Conservation (phyloP, 2,329 filamentous ascomycete species). For the Epichloe glyceriae region DNA sequence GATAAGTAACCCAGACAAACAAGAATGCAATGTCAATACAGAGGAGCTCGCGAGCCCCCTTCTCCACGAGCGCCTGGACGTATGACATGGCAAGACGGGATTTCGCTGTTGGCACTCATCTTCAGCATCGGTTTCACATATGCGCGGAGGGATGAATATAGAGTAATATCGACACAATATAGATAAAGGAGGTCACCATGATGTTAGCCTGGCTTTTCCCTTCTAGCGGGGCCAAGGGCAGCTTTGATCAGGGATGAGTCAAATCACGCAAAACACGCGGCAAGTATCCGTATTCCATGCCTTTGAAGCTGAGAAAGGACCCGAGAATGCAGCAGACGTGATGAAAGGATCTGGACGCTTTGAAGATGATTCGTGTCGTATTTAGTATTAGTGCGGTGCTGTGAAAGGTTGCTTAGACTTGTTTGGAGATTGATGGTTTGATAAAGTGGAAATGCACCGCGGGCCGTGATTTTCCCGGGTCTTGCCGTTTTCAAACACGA, state of each 20-base stretch:
- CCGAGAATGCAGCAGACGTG: not conserved
- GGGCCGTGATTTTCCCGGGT: conserved; percentile 2
- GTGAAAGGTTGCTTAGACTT: too few relatives aligned
- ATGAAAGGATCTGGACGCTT: not conserved
- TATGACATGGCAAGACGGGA: not conserved
- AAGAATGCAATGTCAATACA: conserved; percentile 9
- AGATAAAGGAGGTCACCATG: not conserved
- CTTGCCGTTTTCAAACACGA: not conserved
- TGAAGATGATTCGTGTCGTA: not conserved
- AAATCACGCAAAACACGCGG: not conserved
- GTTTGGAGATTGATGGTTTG: too few relatives aligned
- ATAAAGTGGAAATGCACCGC: not conserved
- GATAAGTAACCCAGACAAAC: not conserved
- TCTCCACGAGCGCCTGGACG: not conserved
- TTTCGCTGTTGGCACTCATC: not conserved
- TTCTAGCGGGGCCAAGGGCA: not conserved
- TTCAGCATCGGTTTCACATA: not conserved
- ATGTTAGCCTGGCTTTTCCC: conserved; percentile 1
- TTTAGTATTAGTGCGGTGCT: too few relatives aligned
- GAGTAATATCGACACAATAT: not conserved
- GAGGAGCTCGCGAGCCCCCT: conserved; percentile 3
- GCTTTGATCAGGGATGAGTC: not conserved
- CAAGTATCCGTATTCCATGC: not conserved
- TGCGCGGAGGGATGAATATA: not conserved
- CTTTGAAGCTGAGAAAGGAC: too few relatives aligned